Conservation (phyloP, 805 yeast genomes). For the Clavispora carvajalis region DNA sequence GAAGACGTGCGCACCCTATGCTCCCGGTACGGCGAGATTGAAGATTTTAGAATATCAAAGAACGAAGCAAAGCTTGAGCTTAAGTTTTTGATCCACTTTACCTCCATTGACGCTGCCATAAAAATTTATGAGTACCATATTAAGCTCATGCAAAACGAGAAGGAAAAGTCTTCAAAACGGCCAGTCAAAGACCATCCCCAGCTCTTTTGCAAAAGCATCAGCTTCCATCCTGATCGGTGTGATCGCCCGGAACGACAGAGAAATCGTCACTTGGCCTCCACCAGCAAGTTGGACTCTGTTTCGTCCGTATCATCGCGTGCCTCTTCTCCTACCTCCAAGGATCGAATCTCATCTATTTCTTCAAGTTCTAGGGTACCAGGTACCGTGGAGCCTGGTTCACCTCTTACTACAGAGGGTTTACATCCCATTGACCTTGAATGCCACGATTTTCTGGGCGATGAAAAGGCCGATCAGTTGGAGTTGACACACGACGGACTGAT, state of each 20-base stretch:
- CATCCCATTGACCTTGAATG: too few species aligned
- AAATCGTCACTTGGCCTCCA: not conserved
- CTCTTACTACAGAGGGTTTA: too few species aligned
- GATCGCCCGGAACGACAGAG: conserved; percentile 21
- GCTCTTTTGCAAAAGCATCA: conserved; percentile 14
- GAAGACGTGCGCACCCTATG: conserved; percentile 26
- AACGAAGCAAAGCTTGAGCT: conserved; percentile 5
- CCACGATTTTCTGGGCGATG: too few species aligned
- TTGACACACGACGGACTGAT: too few species aligned
- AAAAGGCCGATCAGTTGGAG: too few species aligned
- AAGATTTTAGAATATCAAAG: conserved; percentile 23
- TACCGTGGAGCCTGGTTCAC: too few species aligned
- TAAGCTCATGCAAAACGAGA: conserved; percentile 19
- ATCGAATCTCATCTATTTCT: too few species aligned
- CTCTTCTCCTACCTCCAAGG: conserved; percentile 2
- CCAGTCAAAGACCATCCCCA: conserved; percentile 10
- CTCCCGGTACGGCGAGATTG: conserved; percentile 38
- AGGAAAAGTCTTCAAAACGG: conserved; percentile 13
- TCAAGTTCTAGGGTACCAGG: too few species aligned
- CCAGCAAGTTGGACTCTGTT: not conserved
- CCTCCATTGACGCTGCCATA: conserved; percentile 43
- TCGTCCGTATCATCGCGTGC: conserved; percentile 1
- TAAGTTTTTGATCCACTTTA: conserved; percentile 30
- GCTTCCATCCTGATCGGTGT: conserved; percentile 35
- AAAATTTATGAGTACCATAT: conserved; percentile 34